Conservation (phyloP, 106 monocot species). For the Hemerocallis citrina region DNA sequence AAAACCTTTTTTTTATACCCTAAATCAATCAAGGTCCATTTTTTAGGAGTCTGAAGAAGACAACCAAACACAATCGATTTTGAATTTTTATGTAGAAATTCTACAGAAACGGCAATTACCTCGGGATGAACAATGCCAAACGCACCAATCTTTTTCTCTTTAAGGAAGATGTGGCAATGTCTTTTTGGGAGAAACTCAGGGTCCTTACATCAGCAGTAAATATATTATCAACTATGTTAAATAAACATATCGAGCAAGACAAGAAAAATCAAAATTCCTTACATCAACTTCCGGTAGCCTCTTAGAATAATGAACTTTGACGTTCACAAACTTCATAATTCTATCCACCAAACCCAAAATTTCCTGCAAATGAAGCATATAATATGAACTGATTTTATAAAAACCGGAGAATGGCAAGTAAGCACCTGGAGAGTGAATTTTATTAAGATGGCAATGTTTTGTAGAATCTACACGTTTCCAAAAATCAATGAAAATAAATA, state of each 20-base stretch:
- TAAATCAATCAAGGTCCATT: too few relatives aligned
- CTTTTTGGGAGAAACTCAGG: constrained; percentile 52
- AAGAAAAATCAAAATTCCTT: constrained; percentile 11
- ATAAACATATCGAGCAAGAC: neutral
- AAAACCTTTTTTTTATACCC: too few relatives aligned
- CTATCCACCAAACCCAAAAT: constrained; percentile 55
- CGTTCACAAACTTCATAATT: constrained; percentile 42
- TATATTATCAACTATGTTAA: too few relatives aligned
- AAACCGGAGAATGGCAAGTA: too few relatives aligned
- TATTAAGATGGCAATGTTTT: too few relatives aligned
- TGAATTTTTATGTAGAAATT: neutral
- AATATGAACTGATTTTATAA: too few relatives aligned
- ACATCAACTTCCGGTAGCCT: constrained; percentile 36
- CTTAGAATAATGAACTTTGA: constrained; percentile 14
- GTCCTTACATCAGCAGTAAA: constrained; percentile 56
- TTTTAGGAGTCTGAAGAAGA: too few relatives aligned
- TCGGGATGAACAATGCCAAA: constrained; percentile 69
- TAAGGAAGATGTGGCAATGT: constrained; percentile 36
- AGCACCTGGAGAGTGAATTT: too few relatives aligned
- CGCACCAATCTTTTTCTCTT: constrained; percentile 36
- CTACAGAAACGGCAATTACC: constrained; percentile 16
- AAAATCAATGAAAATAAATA: too few relatives aligned
- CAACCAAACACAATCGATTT: neutral
- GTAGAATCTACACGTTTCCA: too few relatives aligned
- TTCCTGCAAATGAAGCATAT: constrained; percentile 41